phyloP scores from a whole-genome alignment of 2,329 filamentous ascomycete species.

The Botrytis fragariae region DNA sequence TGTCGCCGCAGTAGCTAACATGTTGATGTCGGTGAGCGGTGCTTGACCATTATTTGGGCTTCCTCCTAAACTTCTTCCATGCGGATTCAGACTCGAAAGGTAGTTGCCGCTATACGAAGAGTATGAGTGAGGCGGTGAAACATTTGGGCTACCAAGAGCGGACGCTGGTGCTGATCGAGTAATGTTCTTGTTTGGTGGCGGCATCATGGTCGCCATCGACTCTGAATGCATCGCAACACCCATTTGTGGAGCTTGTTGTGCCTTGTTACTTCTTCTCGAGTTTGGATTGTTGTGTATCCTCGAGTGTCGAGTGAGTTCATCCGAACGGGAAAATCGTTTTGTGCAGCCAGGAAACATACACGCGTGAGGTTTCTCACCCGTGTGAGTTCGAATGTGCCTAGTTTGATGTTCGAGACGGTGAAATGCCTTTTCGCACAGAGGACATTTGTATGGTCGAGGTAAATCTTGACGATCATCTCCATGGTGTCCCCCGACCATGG shows the following conservation, averaged over 20 bases:
- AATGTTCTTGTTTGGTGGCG: conserved; percentile 74
- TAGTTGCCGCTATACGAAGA: conserved; percentile 63
- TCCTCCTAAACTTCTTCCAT: conserved; percentile 46
- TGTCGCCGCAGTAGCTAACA: conserved; percentile 59
- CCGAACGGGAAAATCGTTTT: conserved; percentile 94
- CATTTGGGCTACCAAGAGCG: conserved; percentile 86
- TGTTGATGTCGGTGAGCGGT: conserved; percentile 49
- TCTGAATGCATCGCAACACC: conserved; percentile 51
- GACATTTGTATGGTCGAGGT: conserved; percentile 96
- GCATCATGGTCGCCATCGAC: conserved; percentile 65
- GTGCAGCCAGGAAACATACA: conserved; percentile 95
- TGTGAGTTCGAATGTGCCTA: conserved; percentile 91
- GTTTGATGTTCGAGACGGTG: conserved; percentile 95
- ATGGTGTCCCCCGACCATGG: conserved; percentile 38
- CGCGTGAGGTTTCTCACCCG: conserved; percentile 95
- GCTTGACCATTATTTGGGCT: conserved; percentile 41
- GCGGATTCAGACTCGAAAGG: conserved; percentile 47
- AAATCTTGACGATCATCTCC: conserved; percentile 59
- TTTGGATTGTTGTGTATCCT: conserved; percentile 99
- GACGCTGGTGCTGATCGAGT: conserved; percentile 87
- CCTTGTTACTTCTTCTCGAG: conserved; percentile 89
- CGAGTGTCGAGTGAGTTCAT: conserved; percentile 94
- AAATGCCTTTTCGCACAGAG: conserved; percentile 97
- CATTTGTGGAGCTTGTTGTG: conserved; percentile 49
- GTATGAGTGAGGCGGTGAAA: conserved; percentile 91